Conservation (phyloP, 169 alveolate species). For the Amoebophrya sp. region DNA sequence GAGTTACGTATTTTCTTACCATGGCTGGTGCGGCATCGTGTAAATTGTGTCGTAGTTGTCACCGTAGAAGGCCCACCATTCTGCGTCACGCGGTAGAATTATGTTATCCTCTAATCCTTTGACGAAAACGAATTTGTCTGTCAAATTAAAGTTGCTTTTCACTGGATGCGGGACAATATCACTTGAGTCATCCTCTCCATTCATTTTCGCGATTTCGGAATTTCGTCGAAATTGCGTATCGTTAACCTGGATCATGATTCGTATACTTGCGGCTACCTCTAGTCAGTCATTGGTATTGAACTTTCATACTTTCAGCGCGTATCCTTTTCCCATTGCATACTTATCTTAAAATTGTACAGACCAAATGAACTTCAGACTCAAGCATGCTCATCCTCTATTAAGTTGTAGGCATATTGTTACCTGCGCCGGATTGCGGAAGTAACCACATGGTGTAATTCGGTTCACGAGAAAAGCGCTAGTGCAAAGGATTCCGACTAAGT, state of each 20-base stretch:
- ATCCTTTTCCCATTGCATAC: no score
- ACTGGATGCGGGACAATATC: background rate
- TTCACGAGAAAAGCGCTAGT: background rate
- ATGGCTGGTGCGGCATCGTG: conserved; percentile 3
- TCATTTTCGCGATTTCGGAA: background rate
- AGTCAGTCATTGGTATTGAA: no score
- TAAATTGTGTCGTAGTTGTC: background rate
- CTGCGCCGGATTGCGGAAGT: conserved; percentile 14
- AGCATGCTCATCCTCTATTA: no score
- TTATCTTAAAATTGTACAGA: no score
- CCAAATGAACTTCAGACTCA: no score
- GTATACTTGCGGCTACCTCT: no score
- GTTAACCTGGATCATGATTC: no score
- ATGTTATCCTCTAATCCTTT: background rate
- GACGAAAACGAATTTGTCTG: background rate
- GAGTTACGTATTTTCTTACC: background rate
- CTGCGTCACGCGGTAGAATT: background rate
- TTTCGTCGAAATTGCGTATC: background rate
- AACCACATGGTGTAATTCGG: background rate
- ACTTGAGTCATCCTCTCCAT: background rate
- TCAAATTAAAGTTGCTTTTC: background rate
- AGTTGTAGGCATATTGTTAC: no score
- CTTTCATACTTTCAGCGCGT: no score
- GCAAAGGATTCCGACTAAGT: background rate
- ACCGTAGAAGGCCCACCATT: conserved; percentile 18